Conservation (phyloP, 371 early-diverging fungal species). For the Mortierella sp. region DNA sequence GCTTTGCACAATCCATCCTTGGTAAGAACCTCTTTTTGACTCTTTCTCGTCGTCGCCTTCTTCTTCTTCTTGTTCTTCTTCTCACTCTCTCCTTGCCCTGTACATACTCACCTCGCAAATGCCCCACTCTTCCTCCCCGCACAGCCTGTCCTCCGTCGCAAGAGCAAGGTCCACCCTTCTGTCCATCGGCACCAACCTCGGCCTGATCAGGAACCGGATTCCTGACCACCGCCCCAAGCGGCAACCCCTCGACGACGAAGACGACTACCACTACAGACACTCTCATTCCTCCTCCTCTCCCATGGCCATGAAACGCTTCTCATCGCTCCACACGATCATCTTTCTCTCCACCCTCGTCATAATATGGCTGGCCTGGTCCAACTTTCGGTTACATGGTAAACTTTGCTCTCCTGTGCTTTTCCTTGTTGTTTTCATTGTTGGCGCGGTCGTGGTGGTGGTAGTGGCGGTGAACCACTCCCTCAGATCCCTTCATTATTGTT, state of each 20-base stretch:
- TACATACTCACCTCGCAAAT: background rate
- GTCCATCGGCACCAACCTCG: background rate
- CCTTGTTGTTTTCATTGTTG: background rate
- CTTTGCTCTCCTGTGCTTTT: background rate
- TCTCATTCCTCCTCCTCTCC: background rate
- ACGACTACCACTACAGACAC: too few relatives aligned
- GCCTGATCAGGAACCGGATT: background rate
- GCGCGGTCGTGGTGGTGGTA: too few relatives aligned
- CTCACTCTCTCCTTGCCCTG: background rate
- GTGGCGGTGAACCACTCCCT: too few relatives aligned
- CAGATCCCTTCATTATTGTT: too few relatives aligned
- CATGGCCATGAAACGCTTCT: constrained; percentile 31
- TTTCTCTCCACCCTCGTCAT: constrained; percentile 32
- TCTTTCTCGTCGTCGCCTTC: too few relatives aligned
- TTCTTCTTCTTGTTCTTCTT: background rate
- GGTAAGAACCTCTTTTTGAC: too few relatives aligned
- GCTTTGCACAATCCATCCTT: too few relatives aligned
- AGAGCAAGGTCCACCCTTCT: too few relatives aligned
- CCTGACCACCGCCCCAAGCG: too few relatives aligned
- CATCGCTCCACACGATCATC: constrained; percentile 41
- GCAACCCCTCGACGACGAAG: too few relatives aligned
- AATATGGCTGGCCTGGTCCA: constrained; percentile 37
- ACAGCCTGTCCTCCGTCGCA: too few relatives aligned
- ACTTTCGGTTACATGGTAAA: constrained; percentile 36
- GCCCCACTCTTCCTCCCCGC: too few relatives aligned